Base-by-base conservation (phyloP, 78 protist genomes). In the Tieghemostelium lacteum region DNA sequence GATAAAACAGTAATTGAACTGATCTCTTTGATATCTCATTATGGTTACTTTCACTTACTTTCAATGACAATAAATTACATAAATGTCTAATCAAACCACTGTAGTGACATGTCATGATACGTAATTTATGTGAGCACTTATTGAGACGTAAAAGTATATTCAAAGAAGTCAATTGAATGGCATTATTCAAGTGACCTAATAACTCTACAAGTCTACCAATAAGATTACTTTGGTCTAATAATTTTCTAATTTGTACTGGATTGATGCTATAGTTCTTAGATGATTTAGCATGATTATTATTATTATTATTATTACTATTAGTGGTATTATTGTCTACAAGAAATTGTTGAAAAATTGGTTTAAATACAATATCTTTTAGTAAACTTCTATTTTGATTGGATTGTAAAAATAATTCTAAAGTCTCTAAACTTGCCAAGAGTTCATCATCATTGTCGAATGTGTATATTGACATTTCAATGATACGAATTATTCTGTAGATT, bases 41-140 rank as follows among this genome's bases (percentile, higher is more conserved):
- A 58, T 69, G 63, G 10, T 80, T 74, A 22, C 88, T 75, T 14
- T 45, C 52, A 29, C 45, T 29, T 39, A 74, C 34, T 58, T 80
- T 80, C 28, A 42, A 61, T 36, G 77, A 45, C 28, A 80, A 31
- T 29, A 80, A 36, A 69, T 80, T 80, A 42, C 57, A 31, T 69
- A 80, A 28, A 69, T 80, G 89, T 39, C 70, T 66, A 39, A 80
- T 24, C 42, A 80, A 69, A 3, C 78, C 78, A 28, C 57, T 16
- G 36, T 40, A 69, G 36, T 80, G 89, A 42, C 80, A 66, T 57
- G 69, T 80, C 69, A 72, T 69, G n/a, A 80, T 80, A 58, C 87
- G 66, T 69, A 73, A 42, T 69, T 80, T 80, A 49, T 80, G 89
- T 26, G 78, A 69, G 28, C 45, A 26, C 42, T 80, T 80, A 17